Percentiles rank a stretch among this genome's conserved stretches.
These are phyloP conservation scores for Saccharomyces mikatae DNA, from an alignment of 805 yeast species.

Conservation along the genomic window DNA sequence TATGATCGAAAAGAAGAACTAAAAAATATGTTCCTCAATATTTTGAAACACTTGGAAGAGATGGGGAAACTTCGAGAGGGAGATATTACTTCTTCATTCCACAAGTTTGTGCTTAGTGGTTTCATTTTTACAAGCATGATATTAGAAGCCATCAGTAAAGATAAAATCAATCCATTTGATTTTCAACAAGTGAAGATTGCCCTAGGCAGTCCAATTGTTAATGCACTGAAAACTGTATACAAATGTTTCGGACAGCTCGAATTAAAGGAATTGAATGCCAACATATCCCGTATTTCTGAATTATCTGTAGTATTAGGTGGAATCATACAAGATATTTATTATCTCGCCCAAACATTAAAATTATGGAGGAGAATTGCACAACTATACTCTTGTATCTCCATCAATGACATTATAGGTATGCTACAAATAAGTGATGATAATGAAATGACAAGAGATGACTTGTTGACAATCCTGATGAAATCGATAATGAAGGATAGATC, in stretches of 20 bases:
- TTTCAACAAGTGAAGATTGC: conserved; percentile 22
- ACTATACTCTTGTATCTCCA: conserved; percentile 23
- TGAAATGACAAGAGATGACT: conserved; percentile 16
- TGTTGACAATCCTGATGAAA: conserved; percentile 23
- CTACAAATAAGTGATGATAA: conserved; percentile 7
- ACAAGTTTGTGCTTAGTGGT: conserved; percentile 18
- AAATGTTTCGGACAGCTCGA: conserved; percentile 10
- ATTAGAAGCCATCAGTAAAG: conserved; percentile 5
- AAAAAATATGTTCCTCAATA: conserved; percentile 13
- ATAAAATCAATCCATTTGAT: conserved; percentile 24
- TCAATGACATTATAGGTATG: conserved; percentile 16
- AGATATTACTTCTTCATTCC: conserved; percentile 9
- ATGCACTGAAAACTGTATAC: conserved; percentile 11
- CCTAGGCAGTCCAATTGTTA: conserved; percentile 8
- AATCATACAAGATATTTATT: conserved; percentile 11
- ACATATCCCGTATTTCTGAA: conserved; percentile 8
- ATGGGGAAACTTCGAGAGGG: conserved; percentile 9
- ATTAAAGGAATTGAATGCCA: conserved; percentile 7
- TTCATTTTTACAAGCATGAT: conserved; percentile 21
- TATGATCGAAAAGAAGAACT: conserved; percentile 6
- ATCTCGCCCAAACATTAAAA: conserved; percentile 15
- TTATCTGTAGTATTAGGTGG: conserved; percentile 5
- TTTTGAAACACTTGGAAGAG: conserved; percentile 17
- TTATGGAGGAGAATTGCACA: conserved; percentile 25
- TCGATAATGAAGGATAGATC: conserved; percentile 24